Evolutionary conservation across 1,284 basidiomycete genomes (phyloP), one percentile per base, ranked within the genome.

Genomic region (Rhodotorula sp.): DNA sequence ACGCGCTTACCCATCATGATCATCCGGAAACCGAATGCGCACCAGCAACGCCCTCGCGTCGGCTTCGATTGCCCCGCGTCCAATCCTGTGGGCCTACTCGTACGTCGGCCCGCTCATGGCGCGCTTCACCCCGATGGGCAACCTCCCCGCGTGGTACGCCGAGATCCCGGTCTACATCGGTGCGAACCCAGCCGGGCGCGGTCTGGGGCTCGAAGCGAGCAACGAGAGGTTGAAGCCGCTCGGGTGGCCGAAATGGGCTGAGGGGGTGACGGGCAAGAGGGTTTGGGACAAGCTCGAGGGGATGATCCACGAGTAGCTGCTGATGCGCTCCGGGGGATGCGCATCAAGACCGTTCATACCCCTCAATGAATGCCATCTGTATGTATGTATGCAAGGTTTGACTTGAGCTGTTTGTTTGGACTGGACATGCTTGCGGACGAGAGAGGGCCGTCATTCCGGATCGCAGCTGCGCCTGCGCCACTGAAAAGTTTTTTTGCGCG

Each of bases 61-160:
- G n/a, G 79, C 80, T 60, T 73, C 73, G 20, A 77, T 78, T 48
- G 78, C 80, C 69, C 79, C 75, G 22, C 70, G 67, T 14, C 74
- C 79, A 0, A 57, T 82, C 56, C 59, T 68, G 15, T 67, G 64
- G 69, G 77, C 78, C 4, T 62, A 73, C 51, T 65, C 69, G 20
- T 58, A 78, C 29, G 75, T 77, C 57, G 76, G 71, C 4, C 77
- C 78, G 1, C 45, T 78, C 48, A 45, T 77, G 8, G 70, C 73
- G 3, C 67, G 74, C 33, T 53, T 61, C 54, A 49, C 56, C 10
- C 75, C 77, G n/a, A 71, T 77, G 37, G 78, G 73, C 56, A 75
- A 77, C 67, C 75, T 74, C 10, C 76, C 78, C 14, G 30, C 61
- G 46, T 56, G 45, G 17, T 78, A 76, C 67, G 70, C 78, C 33